Evolutionary conservation across 208 protist species (phyloP).

Genomic region (Wallacemonas collosoma): DNA sequence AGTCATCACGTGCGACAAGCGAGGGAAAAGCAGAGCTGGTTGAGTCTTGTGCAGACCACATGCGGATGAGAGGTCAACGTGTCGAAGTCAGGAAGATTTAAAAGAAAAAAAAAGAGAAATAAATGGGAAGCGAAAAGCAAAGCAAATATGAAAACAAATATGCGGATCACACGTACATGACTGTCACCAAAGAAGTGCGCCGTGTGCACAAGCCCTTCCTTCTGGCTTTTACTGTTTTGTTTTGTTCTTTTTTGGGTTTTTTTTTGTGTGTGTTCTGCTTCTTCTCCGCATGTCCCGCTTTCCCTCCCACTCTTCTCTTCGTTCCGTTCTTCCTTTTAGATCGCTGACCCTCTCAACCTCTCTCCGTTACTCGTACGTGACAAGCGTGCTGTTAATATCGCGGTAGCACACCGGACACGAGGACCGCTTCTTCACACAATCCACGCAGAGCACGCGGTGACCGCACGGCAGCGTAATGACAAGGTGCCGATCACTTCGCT

Average conservation of each 20-base stretch:
- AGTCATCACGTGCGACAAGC: not conserved
- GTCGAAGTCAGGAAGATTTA: not conserved
- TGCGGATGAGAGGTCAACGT: too few relatives aligned
- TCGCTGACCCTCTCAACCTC: too few relatives aligned
- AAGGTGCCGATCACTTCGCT: constrained; percentile 36
- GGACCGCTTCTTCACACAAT: constrained; percentile 50
- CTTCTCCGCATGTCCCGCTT: too few relatives aligned
- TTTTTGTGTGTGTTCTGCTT: not conserved
- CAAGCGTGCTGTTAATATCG: constrained; percentile 35
- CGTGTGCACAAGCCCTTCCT: too few relatives aligned
- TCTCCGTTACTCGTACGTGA: constrained; percentile 32
- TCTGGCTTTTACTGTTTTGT: not conserved
- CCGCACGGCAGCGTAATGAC: constrained; percentile 75
- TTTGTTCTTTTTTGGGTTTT: not conserved
- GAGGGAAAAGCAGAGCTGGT: not conserved
- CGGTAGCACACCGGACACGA: constrained; percentile 81
- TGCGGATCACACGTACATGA: too few relatives aligned
- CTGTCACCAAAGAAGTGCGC: too few relatives aligned
- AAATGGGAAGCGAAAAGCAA: not conserved
- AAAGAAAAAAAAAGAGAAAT: constrained; percentile 19
- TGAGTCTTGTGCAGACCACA: too few relatives aligned
- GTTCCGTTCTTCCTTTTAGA: too few relatives aligned
- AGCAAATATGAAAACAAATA: too few relatives aligned
- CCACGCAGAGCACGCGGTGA: constrained; percentile 76
- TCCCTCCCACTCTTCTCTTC: too few relatives aligned